phyloP scores from a whole-genome alignment of 1,139 yeast species.

The Wickerhamomyces sp. region DNA sequence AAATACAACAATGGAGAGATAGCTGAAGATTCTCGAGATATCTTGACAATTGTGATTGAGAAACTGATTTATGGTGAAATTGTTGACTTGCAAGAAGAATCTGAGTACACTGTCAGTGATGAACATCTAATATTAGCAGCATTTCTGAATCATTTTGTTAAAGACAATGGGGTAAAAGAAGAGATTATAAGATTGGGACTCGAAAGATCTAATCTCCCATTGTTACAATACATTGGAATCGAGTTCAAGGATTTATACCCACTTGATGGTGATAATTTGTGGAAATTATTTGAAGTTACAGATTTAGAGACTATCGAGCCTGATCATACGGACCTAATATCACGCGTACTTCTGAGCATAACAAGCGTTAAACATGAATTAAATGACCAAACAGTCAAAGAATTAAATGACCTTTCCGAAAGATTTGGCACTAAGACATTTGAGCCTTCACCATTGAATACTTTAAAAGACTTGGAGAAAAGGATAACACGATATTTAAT shows the following conservation, averaged over 20 bases:
- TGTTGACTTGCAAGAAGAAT: conserved; percentile 19
- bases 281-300: not conserved
- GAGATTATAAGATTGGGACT: conserved; percentile 5
- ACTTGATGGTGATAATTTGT: not conserved
- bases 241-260: not conserved
- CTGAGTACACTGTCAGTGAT: conserved; percentile 7
- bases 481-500: not conserved
- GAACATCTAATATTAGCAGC: conserved; percentile 8
- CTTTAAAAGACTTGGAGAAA: not conserved
- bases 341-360: not conserved
- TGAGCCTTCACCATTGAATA: not conserved
- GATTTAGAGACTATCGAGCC: not conserved
- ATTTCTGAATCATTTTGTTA: not conserved
- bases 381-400: not conserved
- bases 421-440: not conserved
- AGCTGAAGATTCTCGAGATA: conserved; percentile 6
- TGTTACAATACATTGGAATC: conserved; percentile 1
- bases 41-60: conserved; percentile 12
- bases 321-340: not conserved
- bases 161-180: conserved; percentile 1
- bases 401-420: not conserved
- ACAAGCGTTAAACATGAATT: conserved; percentile 1
- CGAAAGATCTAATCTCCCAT: not conserved
- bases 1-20: conserved; percentile 4
- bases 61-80: conserved; percentile 23